phyloP scores from a whole-genome alignment of 805 yeast genomes.

The Schwanniomyces pseudopolymorphus region DNA sequence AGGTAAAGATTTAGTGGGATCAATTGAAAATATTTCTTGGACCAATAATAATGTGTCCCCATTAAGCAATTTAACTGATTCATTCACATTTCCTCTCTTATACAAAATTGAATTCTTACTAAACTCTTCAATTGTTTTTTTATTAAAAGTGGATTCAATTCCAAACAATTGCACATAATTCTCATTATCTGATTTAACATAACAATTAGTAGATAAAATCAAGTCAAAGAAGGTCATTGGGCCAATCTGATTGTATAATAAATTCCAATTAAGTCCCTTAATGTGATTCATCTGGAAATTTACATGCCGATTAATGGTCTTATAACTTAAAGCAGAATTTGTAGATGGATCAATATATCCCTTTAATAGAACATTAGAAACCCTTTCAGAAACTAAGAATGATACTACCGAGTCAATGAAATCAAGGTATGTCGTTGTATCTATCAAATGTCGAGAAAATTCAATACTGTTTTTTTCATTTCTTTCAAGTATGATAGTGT shows the following conservation, averaged over 20 bases:
- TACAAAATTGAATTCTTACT: slow-evolving; percentile 22
- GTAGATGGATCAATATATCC: slow-evolving; percentile 45
- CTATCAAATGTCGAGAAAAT: slow-evolving; percentile 9
- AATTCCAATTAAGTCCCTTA: slow-evolving; percentile 46
- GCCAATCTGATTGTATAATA: slow-evolving; percentile 41
- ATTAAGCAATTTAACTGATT: not conserved
- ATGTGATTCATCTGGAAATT: slow-evolving; percentile 37
- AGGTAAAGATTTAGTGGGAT: slow-evolving; percentile 12
- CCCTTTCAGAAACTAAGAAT: slow-evolving; percentile 24
- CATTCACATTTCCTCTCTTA: slow-evolving; percentile 7
- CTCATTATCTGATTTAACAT: slow-evolving; percentile 11
- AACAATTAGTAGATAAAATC: slow-evolving; percentile 35
- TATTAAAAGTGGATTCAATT: slow-evolving; percentile 3
- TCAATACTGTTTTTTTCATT: not conserved
- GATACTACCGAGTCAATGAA: slow-evolving; percentile 43
- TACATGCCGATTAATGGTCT: slow-evolving; percentile 28
- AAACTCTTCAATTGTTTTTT: slow-evolving; percentile 1
- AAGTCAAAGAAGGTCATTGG: slow-evolving; percentile 36
- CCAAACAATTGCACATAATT: slow-evolving; percentile 26
- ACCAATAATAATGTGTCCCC: not conserved
- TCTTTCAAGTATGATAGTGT: slow-evolving; percentile 1
- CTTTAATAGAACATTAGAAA: slow-evolving; percentile 35
- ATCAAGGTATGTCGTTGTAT: slow-evolving; percentile 20
- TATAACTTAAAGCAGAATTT: slow-evolving; percentile 26
- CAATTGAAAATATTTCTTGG: slow-evolving; percentile 1